A percentile compares a stretch with the other conserved stretches of the same genome.
Conservation (phyloP, 129 eudicot species). For the Chrysanthemum lavandulifolium region DNA sequence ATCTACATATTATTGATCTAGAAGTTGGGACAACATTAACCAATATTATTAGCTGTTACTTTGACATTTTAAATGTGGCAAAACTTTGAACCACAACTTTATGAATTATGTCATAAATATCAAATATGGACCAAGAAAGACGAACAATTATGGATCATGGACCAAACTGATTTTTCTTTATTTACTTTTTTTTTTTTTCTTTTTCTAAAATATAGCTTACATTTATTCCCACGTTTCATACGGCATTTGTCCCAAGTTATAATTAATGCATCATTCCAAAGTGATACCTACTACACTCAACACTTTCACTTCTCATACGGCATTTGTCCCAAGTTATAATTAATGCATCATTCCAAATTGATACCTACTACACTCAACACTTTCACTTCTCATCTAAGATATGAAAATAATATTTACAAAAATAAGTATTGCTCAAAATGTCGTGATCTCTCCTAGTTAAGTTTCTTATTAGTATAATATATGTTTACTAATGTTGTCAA, state of each 20-base stretch:
- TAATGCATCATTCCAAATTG: no score
- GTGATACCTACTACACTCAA: slow-evolving; percentile 28
- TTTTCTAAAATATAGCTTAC: not conserved
- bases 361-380: not conserved
- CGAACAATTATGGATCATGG: not conserved
- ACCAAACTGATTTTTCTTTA: not conserved
- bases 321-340: no score
- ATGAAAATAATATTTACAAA: slow-evolving; percentile 17
- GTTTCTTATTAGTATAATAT: not conserved
- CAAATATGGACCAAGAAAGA: not conserved
- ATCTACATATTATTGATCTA: no score
- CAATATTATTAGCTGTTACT: no score
- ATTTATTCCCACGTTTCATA: slow-evolving; percentile 12
- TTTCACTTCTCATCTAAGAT: slow-evolving; percentile 24
- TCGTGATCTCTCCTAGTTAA: not conserved
- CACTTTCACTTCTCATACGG: no score
- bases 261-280: slow-evolving; percentile 12
- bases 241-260: not conserved
- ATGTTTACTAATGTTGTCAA: no score
- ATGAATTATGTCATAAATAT: not conserved
- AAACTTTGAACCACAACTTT: slow-evolving; percentile 11
- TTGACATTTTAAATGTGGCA: not conserved
- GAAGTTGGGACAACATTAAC: no score
- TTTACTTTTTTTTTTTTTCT: no score
- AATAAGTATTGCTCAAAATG: not conserved